Conservation (phyloP, 768 basidiomycete genomes). For the Lentinula guzmanii region DNA sequence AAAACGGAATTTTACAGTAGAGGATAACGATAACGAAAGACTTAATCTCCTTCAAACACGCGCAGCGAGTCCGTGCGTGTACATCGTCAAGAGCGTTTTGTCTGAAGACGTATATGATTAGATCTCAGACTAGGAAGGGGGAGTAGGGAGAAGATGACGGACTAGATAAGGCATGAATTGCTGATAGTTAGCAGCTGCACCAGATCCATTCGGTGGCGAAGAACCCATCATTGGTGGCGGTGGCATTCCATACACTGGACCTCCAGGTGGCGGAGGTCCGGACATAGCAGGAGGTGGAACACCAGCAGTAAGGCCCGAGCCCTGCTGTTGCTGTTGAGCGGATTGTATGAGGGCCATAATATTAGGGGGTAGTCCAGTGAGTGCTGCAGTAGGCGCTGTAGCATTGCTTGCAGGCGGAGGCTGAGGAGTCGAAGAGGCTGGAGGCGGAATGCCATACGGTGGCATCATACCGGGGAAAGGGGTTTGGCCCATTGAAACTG, state of each 20-base stretch:
- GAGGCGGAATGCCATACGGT: constrained; percentile 18
- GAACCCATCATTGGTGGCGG: constrained; percentile 40
- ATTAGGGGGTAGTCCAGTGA: constrained; percentile 56
- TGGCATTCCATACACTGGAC: constrained; percentile 31
- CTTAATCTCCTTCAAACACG: no score
- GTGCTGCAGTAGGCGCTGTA: constrained; percentile 23
- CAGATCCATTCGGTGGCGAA: constrained; percentile 30
- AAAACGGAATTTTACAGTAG: no score
- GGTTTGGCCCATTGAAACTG: constrained; percentile 20
- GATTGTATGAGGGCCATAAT: constrained; percentile 56
- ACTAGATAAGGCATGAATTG: constrained; percentile 70
- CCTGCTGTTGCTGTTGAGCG: constrained; percentile 27
- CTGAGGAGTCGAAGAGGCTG: constrained; percentile 10
- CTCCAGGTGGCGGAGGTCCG: constrained; percentile 8
- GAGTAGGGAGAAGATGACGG: constrained; percentile 15
- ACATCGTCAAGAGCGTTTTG: constrained; percentile 13
- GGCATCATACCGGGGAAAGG: constrained; percentile 28
- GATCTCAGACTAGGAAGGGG: neutral
- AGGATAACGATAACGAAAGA: neutral
- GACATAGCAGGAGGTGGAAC: constrained; percentile 29
- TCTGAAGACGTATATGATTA: neutral
- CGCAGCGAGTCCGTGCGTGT: no score
- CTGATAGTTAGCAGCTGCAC: constrained; percentile 44
- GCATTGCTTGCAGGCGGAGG: constrained; percentile 30
- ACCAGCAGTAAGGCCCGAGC: constrained; percentile 30